Evolutionary conservation across 1,139 yeast species (phyloP).

Genomic region (Suhomyces guaymorum): DNA sequence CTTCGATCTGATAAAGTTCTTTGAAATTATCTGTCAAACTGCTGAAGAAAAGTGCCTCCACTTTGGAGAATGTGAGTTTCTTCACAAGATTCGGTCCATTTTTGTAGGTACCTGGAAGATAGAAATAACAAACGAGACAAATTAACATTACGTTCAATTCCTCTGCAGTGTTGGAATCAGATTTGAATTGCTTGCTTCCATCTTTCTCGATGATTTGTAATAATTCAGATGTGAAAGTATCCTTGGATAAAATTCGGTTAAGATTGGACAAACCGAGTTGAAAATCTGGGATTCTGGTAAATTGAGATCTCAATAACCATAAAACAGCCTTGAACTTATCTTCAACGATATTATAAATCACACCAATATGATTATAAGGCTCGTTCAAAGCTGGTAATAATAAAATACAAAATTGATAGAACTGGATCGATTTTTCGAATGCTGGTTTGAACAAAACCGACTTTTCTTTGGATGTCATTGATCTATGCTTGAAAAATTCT

Average conservation of each 20-base stretch:
- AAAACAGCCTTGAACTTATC: conserved; percentile 36
- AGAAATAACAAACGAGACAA: conserved; percentile 33
- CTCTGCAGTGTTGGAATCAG: conserved; percentile 7
- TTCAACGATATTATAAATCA: conserved; percentile 46
- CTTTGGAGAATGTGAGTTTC: conserved; percentile 25
- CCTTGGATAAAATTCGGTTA: conserved; percentile 31
- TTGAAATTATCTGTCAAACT: conserved; percentile 8
- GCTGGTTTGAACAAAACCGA: conserved; percentile 21
- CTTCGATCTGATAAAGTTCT: conserved; percentile 9
- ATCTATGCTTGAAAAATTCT: conserved; percentile 36
- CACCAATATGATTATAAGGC: conserved; percentile 65
- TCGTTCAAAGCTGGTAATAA: conserved; percentile 67
- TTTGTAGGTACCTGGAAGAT: conserved; percentile 30
- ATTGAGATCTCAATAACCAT: conserved; percentile 59
- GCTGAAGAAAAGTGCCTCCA: conserved; percentile 30
- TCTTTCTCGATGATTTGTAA: conserved; percentile 16
- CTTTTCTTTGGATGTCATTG: conserved; percentile 38
- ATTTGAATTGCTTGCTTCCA: neutral
- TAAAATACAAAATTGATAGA: conserved; percentile 52
- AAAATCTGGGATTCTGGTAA: conserved; percentile 52
- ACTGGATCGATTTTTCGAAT: conserved; percentile 41
- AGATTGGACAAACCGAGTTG: conserved; percentile 46
- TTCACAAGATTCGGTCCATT: conserved; percentile 28
- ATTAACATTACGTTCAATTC: conserved; percentile 27
- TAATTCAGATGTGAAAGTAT: conserved; percentile 31